Evolutionary conservation across 768 basidiomycete genomes (phyloP).

Genomic region (Lentinula raphanica): DNA sequence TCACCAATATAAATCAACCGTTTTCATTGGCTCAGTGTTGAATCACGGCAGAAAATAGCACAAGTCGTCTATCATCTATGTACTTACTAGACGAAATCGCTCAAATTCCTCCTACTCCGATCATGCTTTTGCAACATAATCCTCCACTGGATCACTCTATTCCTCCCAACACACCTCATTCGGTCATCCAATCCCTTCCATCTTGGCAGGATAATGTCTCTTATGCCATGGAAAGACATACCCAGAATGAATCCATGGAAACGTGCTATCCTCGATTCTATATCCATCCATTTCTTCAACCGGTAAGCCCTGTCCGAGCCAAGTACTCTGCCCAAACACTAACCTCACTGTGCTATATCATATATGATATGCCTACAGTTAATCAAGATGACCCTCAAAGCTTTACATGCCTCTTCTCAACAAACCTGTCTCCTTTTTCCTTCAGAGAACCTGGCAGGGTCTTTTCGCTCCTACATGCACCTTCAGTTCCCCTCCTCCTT

Average conservation of each 20-base stretch:
- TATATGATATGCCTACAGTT: too few species aligned
- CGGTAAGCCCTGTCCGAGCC: too few species aligned
- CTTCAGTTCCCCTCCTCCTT: not conserved
- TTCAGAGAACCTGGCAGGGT: constrained; percentile 55
- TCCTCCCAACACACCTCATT: constrained; percentile 76
- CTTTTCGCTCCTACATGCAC: constrained; percentile 38
- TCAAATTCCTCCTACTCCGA: too few species aligned
- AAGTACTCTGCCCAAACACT: too few species aligned
- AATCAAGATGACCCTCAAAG: not conserved
- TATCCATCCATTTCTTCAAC: constrained; percentile 78
- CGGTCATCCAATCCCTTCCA: constrained; percentile 89
- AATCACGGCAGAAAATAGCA: too few species aligned
- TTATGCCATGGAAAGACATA: constrained; percentile 85
- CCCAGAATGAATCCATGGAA: constrained; percentile 74
- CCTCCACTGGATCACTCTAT: constrained; percentile 43
- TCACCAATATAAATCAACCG: too few species aligned
- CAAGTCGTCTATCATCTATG: too few species aligned
- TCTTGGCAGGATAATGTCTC: constrained; percentile 88
- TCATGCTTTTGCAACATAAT: not conserved
- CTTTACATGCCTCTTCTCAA: not conserved
- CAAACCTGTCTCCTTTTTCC: not conserved
- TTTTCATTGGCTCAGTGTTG: too few species aligned
- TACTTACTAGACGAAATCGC: too few species aligned
- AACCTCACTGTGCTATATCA: too few species aligned
- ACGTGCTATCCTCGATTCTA: constrained; percentile 94